A percentile compares a stretch with the other conserved stretches of the same genome.
phyloP scores from a whole-genome alignment of 2,329 filamentous ascomycete genomes.

The Clarireedia sp. region DNA sequence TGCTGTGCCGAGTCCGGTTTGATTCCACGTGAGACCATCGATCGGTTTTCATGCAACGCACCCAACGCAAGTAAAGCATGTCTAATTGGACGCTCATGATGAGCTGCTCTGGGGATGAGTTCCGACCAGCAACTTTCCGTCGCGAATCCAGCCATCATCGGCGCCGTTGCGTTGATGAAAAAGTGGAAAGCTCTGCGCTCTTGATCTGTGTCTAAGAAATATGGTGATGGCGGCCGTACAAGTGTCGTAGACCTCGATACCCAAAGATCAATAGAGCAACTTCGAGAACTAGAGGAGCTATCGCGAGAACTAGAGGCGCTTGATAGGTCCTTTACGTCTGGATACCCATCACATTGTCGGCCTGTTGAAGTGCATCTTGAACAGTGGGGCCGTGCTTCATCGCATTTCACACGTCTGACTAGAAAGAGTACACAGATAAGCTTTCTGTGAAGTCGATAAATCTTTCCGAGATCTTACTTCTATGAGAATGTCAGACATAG shows the following conservation, averaged over 20 bases:
- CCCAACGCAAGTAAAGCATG: background rate
- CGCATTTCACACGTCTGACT: slow-evolving; percentile 5
- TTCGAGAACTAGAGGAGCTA: too few relatives aligned
- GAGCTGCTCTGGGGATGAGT: background rate
- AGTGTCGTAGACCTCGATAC: background rate
- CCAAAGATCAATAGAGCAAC: background rate
- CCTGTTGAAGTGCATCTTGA: background rate
- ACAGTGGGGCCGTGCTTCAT: background rate
- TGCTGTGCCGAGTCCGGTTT: background rate
- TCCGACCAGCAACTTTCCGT: background rate
- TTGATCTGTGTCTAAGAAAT: background rate
- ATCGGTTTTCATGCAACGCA: background rate
- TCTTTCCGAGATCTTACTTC: background rate
- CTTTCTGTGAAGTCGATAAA: background rate
- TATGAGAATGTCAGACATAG: background rate
- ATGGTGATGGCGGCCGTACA: background rate
- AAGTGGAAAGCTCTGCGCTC: slow-evolving; percentile 1
- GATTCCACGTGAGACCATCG: background rate
- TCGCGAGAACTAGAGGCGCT: too few relatives aligned
- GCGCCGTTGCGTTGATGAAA: background rate
- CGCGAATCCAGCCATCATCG: background rate
- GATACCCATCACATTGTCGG: background rate
- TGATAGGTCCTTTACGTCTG: background rate
- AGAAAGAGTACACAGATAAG: background rate
- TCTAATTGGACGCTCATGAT: background rate